phyloP scores from a whole-genome alignment of 2,329 filamentous ascomycete genomes.

The Fusarium sp. region DNA sequence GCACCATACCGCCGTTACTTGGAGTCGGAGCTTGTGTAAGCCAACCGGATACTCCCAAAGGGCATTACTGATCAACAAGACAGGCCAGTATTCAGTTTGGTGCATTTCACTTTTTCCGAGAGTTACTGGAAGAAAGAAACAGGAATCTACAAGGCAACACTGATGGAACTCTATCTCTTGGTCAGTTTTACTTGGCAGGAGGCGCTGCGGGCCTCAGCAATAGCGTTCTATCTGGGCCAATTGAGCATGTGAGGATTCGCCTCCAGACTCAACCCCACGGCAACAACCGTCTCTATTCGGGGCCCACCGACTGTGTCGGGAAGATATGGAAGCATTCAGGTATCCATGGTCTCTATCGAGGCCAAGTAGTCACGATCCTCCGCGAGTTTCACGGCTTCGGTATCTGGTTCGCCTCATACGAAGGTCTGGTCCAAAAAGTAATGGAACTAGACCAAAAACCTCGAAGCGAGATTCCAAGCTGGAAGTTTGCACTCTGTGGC shows the following conservation, averaged over 20 bases:
- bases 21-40: slow-evolving; percentile 10
- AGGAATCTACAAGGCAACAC: background rate
- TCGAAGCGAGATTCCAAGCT: slow-evolving; percentile 4
- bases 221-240: slow-evolving; percentile 5
- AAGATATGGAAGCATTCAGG: background rate
- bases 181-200: background rate
- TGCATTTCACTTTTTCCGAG: background rate
- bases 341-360: background rate
- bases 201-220: slow-evolving; percentile 1
- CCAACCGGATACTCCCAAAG: background rate
- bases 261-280: slow-evolving; percentile 4
- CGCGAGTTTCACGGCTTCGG: slow-evolving; percentile 14
- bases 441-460: background rate
- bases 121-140: background rate
- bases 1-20: slow-evolving; percentile 1
- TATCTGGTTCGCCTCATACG: slow-evolving; percentile 12
- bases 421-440: background rate
- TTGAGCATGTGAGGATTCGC: slow-evolving; percentile 11
- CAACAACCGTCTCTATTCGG: background rate
- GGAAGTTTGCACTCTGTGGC: slow-evolving; percentile 11
- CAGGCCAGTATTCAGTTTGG: slow-evolving; percentile 9
- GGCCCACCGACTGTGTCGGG: background rate
- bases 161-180: background rate
- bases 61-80: background rate
- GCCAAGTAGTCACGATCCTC: slow-evolving; percentile 8